Percentiles rank a stretch among this genome's conserved stretches.
Evolutionary conservation across 768 basidiomycete genomes (phyloP).

Genomic region (Pulveroboletus sp.): DNA sequence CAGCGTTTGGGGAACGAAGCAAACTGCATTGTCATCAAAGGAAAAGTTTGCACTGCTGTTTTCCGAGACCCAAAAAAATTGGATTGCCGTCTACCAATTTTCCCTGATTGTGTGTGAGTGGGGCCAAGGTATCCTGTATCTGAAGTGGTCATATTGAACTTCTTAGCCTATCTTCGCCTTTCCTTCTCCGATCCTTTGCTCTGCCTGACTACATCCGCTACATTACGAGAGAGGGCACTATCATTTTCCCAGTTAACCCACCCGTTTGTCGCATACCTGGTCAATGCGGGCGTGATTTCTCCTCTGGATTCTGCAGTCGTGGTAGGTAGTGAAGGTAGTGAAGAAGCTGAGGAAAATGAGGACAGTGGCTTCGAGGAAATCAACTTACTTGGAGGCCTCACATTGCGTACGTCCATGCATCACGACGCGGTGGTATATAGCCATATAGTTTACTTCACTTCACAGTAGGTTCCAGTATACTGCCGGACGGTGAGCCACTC

Average conservation of each 20-base stretch:
- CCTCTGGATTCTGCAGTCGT: slow-evolving; percentile 5
- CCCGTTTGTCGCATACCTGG: slow-evolving; percentile 29
- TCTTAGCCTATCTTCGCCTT: slow-evolving; percentile 68
- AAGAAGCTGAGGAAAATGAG: slow-evolving; percentile 35
- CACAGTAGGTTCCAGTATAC: slow-evolving; percentile 43
- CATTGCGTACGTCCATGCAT: slow-evolving; percentile 45
- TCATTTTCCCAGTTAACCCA: slow-evolving; percentile 38
- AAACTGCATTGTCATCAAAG: slow-evolving; percentile 36
- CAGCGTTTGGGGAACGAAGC: slow-evolving; percentile 67
- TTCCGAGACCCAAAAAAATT: slow-evolving; percentile 53
- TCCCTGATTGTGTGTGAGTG: slow-evolving; percentile 74
- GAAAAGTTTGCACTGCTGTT: slow-evolving; percentile 66
- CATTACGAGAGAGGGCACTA: slow-evolving; percentile 75
- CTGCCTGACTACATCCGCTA: slow-evolving; percentile 80
- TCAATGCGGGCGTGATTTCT: slow-evolving; percentile 13
- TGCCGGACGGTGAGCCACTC: slow-evolving; percentile 32
- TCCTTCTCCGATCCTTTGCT: slow-evolving; percentile 69
- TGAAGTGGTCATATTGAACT: slow-evolving; percentile 2
- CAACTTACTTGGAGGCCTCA: slow-evolving; percentile 62
- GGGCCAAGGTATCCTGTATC: not conserved
- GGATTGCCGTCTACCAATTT: slow-evolving; percentile 80
- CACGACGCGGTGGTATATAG: not conserved
- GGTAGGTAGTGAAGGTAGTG: slow-evolving; percentile 8
- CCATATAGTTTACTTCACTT: not conserved
- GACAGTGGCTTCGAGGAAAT: slow-evolving; percentile 59